Evolutionary conservation across 495 filamentous ascomycete species (phyloP).

Genomic region (Polyplosphaeria fusca): DNA sequence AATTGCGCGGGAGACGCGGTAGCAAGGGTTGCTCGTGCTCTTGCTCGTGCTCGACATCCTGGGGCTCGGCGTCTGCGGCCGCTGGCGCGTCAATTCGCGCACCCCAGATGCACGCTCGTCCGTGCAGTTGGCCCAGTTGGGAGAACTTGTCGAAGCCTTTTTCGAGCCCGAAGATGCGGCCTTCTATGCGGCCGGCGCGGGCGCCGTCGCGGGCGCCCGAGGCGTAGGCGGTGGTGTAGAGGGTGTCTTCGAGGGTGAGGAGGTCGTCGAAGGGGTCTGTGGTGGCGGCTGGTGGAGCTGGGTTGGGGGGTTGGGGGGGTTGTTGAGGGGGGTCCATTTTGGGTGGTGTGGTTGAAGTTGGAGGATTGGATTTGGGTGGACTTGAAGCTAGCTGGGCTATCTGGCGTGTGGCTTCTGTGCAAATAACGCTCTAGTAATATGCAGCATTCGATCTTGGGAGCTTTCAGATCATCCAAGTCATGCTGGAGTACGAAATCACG

Average conservation of each 20-base stretch:
- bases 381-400: no score
- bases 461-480: no score
- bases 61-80: neutral
- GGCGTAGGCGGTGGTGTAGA: constrained; percentile 79
- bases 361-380: neutral
- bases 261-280: constrained; percentile 65
- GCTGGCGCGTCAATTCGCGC: constrained; percentile 43
- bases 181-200: constrained; percentile 79
- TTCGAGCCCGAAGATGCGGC: constrained; percentile 82
- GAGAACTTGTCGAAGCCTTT: constrained; percentile 91
- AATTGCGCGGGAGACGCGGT: constrained; percentile 53
- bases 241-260: constrained; percentile 75
- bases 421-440: no score
- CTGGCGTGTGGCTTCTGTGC: no score
- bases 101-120: constrained; percentile 79
- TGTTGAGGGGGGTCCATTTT: neutral
- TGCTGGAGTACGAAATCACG: no score
- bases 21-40: constrained; percentile 25
- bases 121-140: constrained; percentile 74
- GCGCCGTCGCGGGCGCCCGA: constrained; percentile 74
- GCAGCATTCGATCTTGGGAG: no score
- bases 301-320: neutral
- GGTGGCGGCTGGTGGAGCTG: neutral
- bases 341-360: neutral
- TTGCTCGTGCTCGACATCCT: neutral